Conservation (phyloP, 768 basidiomycete genomes). For the Xerocomellus amylosporus region DNA sequence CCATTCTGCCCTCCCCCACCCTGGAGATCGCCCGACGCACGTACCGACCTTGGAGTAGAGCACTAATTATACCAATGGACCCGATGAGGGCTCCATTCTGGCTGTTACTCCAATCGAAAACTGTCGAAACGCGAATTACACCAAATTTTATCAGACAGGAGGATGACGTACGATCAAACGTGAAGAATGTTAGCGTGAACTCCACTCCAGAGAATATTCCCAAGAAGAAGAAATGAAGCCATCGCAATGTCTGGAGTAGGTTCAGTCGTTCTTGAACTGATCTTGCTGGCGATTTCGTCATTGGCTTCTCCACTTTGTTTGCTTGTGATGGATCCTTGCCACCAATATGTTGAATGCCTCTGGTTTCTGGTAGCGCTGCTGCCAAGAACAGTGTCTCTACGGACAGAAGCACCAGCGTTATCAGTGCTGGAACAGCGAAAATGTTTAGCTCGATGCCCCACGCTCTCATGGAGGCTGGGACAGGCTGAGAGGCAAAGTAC, state of each 20-base stretch:
- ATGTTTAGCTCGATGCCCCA: slow-evolving; percentile 74
- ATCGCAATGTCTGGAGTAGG: slow-evolving; percentile 57
- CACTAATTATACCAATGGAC: slow-evolving; percentile 88
- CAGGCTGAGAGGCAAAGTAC: slow-evolving; percentile 87
- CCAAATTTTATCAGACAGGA: not conserved
- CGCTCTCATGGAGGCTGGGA: slow-evolving; percentile 55
- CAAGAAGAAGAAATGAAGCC: slow-evolving; percentile 81
- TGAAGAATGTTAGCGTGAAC: slow-evolving; percentile 94
- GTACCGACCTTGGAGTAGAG: slow-evolving; percentile 90
- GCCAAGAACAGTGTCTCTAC: slow-evolving; percentile 79
- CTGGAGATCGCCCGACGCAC: slow-evolving; percentile 77
- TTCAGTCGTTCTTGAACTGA: slow-evolving; percentile 49
- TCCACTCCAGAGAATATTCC: slow-evolving; percentile 93
- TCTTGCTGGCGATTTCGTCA: slow-evolving; percentile 14
- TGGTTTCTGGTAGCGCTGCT: slow-evolving; percentile 82
- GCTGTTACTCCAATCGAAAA: slow-evolving; percentile 85
- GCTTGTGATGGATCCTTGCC: slow-evolving; percentile 19
- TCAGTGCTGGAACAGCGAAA: slow-evolving; percentile 84
- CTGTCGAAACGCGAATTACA: slow-evolving; percentile 37
- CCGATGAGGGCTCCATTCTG: slow-evolving; percentile 84
- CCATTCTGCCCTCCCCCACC: slow-evolving; percentile 79
- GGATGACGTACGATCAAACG: slow-evolving; percentile 69
- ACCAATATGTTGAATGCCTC: slow-evolving; percentile 38
- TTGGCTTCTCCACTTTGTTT: slow-evolving; percentile 16
- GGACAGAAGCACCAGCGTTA: slow-evolving; percentile 75